These are phyloP conservation scores for Spathaspora gorwiae DNA, from an alignment of 805 yeast species.

Conservation along the genomic window DNA sequence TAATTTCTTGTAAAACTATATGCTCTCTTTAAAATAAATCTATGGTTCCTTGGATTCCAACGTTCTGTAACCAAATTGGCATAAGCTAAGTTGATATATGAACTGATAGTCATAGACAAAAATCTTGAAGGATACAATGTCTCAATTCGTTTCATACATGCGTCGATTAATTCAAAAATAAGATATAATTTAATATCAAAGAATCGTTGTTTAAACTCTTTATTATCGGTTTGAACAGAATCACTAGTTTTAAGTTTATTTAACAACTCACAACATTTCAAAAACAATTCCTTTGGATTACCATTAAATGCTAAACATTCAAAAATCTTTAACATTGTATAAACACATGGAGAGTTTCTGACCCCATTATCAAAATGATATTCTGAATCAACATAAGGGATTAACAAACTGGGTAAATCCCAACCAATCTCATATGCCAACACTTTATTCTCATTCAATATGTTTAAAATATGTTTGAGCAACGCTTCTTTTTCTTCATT, in stretches of 20 bases:
- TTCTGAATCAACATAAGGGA: constrained; percentile 48
- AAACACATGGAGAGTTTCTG: constrained; percentile 37
- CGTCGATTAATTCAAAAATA: constrained; percentile 58
- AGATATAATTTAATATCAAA: constrained; percentile 61
- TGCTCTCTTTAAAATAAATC: constrained; percentile 52
- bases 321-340: constrained; percentile 45
- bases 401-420: constrained; percentile 76
- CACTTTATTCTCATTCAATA: constrained; percentile 42
- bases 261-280: constrained; percentile 67
- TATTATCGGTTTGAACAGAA: constrained; percentile 8
- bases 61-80: constrained; percentile 5
- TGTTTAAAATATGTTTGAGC: constrained; percentile 41
- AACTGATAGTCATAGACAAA: constrained; percentile 60
- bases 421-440: constrained; percentile 73
- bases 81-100: constrained; percentile 45
- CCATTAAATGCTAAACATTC: constrained; percentile 64
- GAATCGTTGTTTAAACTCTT: constrained; percentile 18
- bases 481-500: constrained; percentile 47
- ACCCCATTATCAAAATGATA: constrained; percentile 21
- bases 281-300: constrained; percentile 74
- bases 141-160: constrained; percentile 55
- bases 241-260: constrained; percentile 27
- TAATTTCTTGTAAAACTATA: constrained; percentile 57
- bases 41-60: constrained; percentile 20
- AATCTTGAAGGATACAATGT: constrained; percentile 79